Evolutionary conservation across 345 rosid species (phyloP), one percentile per base, ranked within the genome.

Genomic region (Eucalyptus decipiens): DNA sequence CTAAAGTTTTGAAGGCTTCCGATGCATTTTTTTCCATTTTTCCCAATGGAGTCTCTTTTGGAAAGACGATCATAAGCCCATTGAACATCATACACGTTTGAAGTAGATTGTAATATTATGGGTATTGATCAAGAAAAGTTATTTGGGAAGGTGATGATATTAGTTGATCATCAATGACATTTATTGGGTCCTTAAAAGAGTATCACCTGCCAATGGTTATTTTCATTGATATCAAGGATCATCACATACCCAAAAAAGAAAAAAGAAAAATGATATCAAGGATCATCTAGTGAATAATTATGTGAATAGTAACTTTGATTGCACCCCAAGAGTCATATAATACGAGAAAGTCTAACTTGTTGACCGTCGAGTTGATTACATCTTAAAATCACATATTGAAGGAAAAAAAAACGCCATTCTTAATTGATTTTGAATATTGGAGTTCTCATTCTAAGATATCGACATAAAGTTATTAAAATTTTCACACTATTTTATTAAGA

Each of bases 341-440:
- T 23, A 37, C 12, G 81, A 37, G 37, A 72, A 37, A 10, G 14
- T 37, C 11, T 37, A 23, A 19, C 8, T 37, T 21, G 3, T 19
- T 10, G 6, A 19, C 24, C 5, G 8, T 37, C 6, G 4, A 0
- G 24, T 72, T 37, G 2, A 69, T 69, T 34, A 34, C 2, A 1
- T 69, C 80, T 34, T 69, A 69, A 69, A 69, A 0, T 34, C 24
- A 5, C 80, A 5, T 18, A 19, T 69, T 34, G 42, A 9, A 34
- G 60, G 60, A 23, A 19, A 8, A 32, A 15, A 49, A 34, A 34
- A 69, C 34, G 14, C 1, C 11, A 34, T 34, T 34, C 43, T 69
- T 18, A 23, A 69, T 9, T 23, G 14, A 19, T 37, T 37, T 37
- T 72, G 45, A 72, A 34, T 12, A 18, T 37, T 19, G 37, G 43